A percentile compares a stretch with the other conserved stretches of the same genome.
Conservation (phyloP, 768 basidiomycete species). For the Lactarius tabidus region DNA sequence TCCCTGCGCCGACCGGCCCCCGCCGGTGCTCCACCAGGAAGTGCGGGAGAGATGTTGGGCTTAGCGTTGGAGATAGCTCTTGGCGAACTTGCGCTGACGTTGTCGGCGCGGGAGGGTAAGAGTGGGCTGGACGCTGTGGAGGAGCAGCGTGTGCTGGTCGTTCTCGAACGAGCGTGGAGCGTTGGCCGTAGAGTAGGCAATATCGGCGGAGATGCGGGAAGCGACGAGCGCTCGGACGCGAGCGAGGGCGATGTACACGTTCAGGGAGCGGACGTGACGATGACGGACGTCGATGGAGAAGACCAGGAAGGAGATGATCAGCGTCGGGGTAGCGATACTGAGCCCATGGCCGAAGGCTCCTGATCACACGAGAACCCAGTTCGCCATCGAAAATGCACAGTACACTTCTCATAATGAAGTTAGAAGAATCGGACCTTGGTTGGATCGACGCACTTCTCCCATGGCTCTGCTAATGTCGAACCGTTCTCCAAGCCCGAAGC, state of each 20-base stretch:
- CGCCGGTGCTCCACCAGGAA: background rate
- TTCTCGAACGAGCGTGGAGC: slow-evolving; percentile 19
- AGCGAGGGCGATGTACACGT: background rate
- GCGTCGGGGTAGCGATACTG: background rate
- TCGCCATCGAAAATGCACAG: background rate
- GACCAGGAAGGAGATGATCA: background rate
- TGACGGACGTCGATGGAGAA: background rate
- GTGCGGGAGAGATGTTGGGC: background rate
- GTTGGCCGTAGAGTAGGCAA: slow-evolving; percentile 11
- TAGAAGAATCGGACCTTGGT: background rate
- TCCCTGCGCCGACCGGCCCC: slow-evolving; percentile 1
- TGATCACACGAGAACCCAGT: background rate
- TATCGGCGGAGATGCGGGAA: background rate
- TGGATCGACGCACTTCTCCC: background rate
- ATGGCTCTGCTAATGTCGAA: background rate
- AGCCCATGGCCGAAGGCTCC: background rate
- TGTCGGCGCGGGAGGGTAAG: background rate
- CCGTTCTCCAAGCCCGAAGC: background rate
- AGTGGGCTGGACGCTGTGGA: slow-evolving; percentile 13
- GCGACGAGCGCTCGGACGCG: background rate
- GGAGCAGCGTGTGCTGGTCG: slow-evolving; percentile 10
- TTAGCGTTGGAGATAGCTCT: slow-evolving; percentile 7
- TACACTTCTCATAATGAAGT: background rate
- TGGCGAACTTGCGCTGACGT: slow-evolving; percentile 12
- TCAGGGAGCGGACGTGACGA: background rate